Evolutionary conservation across 306 rosid species (phyloP).

Genomic region (Cercis canadensis): DNA sequence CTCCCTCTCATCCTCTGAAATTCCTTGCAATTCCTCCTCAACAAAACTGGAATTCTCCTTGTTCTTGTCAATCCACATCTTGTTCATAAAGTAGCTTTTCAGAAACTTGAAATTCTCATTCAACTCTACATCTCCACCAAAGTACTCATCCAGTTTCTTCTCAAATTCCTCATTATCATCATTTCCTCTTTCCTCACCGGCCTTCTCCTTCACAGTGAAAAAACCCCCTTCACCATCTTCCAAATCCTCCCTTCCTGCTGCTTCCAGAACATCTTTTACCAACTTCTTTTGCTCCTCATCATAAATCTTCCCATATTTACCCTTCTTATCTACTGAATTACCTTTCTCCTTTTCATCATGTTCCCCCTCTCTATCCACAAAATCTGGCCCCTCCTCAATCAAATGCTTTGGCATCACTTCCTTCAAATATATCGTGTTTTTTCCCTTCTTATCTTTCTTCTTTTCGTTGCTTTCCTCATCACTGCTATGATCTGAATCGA

Average conservation of each 20-base stretch:
- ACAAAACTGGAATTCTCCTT: constrained; percentile 34
- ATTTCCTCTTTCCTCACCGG: constrained; percentile 39
- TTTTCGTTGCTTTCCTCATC: constrained; percentile 37
- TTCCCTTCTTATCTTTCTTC: constrained; percentile 27
- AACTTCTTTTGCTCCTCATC: constrained; percentile 70
- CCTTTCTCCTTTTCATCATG: no score
- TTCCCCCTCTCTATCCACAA: constrained; percentile 36
- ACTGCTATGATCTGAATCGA: constrained; percentile 52
- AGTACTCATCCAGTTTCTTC: constrained; percentile 71
- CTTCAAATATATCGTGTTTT: constrained; percentile 64
- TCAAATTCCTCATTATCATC: constrained; percentile 47
- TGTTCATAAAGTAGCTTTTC: constrained; percentile 61
- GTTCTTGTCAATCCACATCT: constrained; percentile 67
- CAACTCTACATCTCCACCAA: constrained; percentile 51
- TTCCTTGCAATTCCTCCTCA: constrained; percentile 63
- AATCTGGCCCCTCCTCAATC: constrained; percentile 74
- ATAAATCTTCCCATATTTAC: constrained; percentile 44
- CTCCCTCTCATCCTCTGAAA: constrained; percentile 76
- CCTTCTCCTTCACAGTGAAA: constrained; percentile 51
- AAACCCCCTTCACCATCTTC: constrained; percentile 64
- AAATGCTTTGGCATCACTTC: constrained; percentile 75
- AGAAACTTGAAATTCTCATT: constrained; percentile 64
- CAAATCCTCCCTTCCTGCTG: constrained; percentile 47
- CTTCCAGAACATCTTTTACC: constrained; percentile 63
- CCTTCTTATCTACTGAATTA: constrained; percentile 21